phyloP scores from a whole-genome alignment of 192 early-diverging fungal genomes.

The Coemansia aciculifera region DNA sequence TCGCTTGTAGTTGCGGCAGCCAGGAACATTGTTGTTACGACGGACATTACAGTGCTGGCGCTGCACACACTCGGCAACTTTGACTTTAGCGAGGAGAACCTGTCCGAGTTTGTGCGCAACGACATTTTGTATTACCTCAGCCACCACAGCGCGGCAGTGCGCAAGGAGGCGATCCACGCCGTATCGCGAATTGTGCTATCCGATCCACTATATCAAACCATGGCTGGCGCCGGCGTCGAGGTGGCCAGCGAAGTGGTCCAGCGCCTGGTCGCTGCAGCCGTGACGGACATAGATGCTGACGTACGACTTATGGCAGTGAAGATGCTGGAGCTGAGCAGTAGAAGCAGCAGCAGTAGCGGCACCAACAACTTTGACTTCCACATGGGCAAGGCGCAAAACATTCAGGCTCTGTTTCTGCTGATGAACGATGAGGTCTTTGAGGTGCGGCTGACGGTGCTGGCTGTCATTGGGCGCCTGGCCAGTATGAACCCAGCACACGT shows the following conservation, averaged over 20 bases:
- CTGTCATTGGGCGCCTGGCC: conserved; percentile 83
- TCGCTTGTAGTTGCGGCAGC: conserved; percentile 24
- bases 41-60: conserved; percentile 77
- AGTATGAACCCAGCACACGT: conserved; percentile 90
- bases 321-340: conserved; percentile 33
- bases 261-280: conserved; percentile 82
- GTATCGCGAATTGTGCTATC: conserved; percentile 78
- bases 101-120: conserved; percentile 89
- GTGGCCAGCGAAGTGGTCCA: conserved; percentile 87
- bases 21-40: conserved; percentile 22
- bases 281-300: conserved; percentile 67
- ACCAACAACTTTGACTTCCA: conserved; percentile 85
- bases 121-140: conserved; percentile 80
- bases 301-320: conserved; percentile 21
- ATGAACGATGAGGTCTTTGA: conserved; percentile 91
- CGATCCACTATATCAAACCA: conserved; percentile 81
- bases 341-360: conserved; percentile 52
- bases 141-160: conserved; percentile 72
- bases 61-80: conserved; percentile 81
- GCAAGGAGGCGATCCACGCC: conserved; percentile 72
- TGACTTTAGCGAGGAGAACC: conserved; percentile 79
- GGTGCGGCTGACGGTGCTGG: conserved; percentile 78
- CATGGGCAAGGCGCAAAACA: conserved; percentile 87
- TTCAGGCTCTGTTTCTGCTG: conserved; percentile 82
- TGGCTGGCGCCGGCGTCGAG: conserved; percentile 72